Evolutionary conservation across 192 early-diverging fungal species (phyloP).

Genomic region (Coemansia sp.): DNA sequence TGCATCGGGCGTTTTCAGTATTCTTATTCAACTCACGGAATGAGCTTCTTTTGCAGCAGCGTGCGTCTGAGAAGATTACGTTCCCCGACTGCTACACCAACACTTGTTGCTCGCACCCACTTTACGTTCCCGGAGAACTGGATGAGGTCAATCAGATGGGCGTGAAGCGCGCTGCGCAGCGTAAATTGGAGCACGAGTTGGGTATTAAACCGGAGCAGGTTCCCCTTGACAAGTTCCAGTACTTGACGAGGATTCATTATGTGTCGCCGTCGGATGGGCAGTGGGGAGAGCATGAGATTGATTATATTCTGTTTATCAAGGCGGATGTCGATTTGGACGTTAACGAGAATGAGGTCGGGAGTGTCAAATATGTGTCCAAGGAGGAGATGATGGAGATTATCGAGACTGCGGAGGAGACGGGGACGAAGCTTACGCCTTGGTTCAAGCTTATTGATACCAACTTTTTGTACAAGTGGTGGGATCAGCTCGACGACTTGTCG

Average conservation of each 20-base stretch:
- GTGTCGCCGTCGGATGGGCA: constrained; percentile 91
- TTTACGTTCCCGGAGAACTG: constrained; percentile 77
- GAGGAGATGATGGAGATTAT: constrained; percentile 82
- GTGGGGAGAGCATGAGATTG: constrained; percentile 99
- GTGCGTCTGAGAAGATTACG: constrained; percentile 97
- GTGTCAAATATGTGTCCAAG: constrained; percentile 78
- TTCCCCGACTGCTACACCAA: constrained; percentile 98
- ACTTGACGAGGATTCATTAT: constrained; percentile 96
- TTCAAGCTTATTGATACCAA: constrained; percentile 90
- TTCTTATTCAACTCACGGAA: constrained; percentile 91
- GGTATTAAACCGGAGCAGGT: constrained; percentile 83
- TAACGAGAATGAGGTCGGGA: constrained; percentile 93
- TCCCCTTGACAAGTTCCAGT: constrained; percentile 81
- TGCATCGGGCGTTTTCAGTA: constrained; percentile 96
- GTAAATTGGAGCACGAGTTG: constrained; percentile 95
- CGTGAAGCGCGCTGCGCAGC: constrained; percentile 84
- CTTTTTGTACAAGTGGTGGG: constrained; percentile 98
- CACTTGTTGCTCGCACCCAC: constrained; percentile 98
- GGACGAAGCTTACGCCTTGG: constrained; percentile 90
- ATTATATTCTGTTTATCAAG: constrained; percentile 92
- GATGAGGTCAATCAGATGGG: constrained; percentile 81
- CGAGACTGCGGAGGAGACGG: constrained; percentile 54
- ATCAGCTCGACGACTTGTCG: constrained; percentile 72
- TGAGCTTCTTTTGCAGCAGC: constrained; percentile 92
- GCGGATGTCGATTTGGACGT: constrained; percentile 73